Conservation (phyloP, 2,329 filamentous ascomycete genomes). For the Fusarium circinatum region DNA sequence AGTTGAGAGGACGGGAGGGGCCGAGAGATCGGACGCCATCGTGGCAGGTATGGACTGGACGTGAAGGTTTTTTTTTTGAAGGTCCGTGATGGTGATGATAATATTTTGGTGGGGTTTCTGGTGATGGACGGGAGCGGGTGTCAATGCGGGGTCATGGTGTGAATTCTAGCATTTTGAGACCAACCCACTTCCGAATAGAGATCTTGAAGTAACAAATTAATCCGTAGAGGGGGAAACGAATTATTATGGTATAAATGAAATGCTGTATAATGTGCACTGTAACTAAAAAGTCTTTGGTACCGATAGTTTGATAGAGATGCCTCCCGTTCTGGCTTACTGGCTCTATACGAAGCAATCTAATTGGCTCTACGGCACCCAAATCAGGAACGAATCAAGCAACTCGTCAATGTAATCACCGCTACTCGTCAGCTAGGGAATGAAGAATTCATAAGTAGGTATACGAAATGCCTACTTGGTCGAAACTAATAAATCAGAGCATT, state of each 20-base stretch:
- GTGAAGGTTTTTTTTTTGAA: slow-evolving; percentile 6
- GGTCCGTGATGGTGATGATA: slow-evolving; percentile 22
- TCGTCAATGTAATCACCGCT: slow-evolving; percentile 11
- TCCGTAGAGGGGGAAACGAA: not conserved
- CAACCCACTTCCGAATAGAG: not conserved
- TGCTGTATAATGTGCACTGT: too few relatives aligned
- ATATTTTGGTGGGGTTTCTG: slow-evolving; percentile 38
- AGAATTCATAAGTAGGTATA: not conserved
- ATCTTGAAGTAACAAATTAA: not conserved
- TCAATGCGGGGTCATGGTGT: slow-evolving; percentile 44
- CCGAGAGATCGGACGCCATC: slow-evolving; percentile 61
- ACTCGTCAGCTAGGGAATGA: not conserved
- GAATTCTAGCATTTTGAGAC: not conserved
- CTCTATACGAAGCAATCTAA: not conserved
- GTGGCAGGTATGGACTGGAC: not conserved
- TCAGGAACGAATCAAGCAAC: slow-evolving; percentile 19
- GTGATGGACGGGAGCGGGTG: slow-evolving; percentile 38
- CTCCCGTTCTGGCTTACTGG: not conserved
- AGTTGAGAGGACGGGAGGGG: slow-evolving; percentile 71
- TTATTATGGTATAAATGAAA: too few relatives aligned
- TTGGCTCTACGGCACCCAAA: not conserved
- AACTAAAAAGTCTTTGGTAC: too few relatives aligned
- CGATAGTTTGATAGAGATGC: too few relatives aligned
- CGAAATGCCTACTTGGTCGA: not conserved
- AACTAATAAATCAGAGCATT: not conserved